These are phyloP conservation scores for Lachnum nothofagi DNA, from an alignment of 2,329 filamentous ascomycete species.

Conservation along the genomic window DNA sequence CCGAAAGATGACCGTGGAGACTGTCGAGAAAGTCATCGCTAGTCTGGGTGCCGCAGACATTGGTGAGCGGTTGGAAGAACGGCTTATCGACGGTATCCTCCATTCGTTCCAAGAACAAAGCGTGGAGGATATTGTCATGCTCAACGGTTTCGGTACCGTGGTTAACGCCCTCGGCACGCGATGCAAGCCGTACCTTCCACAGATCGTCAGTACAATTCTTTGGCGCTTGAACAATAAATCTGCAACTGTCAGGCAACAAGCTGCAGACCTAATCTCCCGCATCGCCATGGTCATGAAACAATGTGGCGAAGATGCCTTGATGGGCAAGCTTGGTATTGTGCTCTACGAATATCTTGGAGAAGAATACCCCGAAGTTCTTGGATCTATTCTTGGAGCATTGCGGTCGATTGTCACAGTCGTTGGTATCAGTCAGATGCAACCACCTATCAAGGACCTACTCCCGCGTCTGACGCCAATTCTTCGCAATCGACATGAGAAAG, in stretches of 20 bases:
- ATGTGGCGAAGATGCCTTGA: slow-evolving; percentile 89
- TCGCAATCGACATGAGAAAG: slow-evolving; percentile 96
- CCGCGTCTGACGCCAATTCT: slow-evolving; percentile 96
- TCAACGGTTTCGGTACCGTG: slow-evolving; percentile 96
- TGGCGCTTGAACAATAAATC: slow-evolving; percentile 98
- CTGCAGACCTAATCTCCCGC: slow-evolving; percentile 90
- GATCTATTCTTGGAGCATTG: slow-evolving; percentile 90
- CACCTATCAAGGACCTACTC: slow-evolving; percentile 91
- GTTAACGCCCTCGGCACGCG: slow-evolving; percentile 90
- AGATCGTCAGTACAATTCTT: slow-evolving; percentile 94
- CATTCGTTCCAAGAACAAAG: slow-evolving; percentile 98
- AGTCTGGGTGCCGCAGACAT: slow-evolving; percentile 92
- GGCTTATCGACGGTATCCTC: slow-evolving; percentile 89
- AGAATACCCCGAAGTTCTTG: slow-evolving; percentile 95
- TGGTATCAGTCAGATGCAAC: slow-evolving; percentile 96
- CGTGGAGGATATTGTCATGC: slow-evolving; percentile 89
- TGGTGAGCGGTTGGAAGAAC: slow-evolving; percentile 84
- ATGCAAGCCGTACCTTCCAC: slow-evolving; percentile 92
- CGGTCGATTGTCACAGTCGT: slow-evolving; percentile 97
- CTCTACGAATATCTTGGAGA: slow-evolving; percentile 98
- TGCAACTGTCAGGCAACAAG: slow-evolving; percentile 91
- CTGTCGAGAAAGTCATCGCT: slow-evolving; percentile 91
- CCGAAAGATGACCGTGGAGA: slow-evolving; percentile 98
- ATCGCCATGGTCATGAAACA: slow-evolving; percentile 99
- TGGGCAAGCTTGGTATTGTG: slow-evolving; percentile 91